phyloP scores from a whole-genome alignment of 2,329 filamentous ascomycete genomes.

The Fusarium sp. region DNA sequence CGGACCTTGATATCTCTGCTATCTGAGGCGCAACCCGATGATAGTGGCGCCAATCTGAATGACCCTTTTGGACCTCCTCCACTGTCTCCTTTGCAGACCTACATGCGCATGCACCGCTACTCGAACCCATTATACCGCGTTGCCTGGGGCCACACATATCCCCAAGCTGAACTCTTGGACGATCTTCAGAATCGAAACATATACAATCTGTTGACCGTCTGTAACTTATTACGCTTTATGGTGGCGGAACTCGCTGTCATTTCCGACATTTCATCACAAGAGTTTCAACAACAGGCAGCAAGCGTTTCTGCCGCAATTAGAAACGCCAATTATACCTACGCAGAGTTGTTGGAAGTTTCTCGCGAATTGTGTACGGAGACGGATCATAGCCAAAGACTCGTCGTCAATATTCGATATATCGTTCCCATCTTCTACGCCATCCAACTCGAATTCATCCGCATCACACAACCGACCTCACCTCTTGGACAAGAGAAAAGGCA shows the following conservation, averaged over 20 bases:
- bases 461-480: background rate
- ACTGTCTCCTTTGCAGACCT: slow-evolving; percentile 31
- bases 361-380: slow-evolving; percentile 35
- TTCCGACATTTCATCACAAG: background rate
- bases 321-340: slow-evolving; percentile 29
- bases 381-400: slow-evolving; percentile 43
- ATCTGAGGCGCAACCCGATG: background rate
- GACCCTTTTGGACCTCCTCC: background rate
- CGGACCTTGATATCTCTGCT: slow-evolving; percentile 25
- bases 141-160: slow-evolving; percentile 49
- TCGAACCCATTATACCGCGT: slow-evolving; percentile 48
- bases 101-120: slow-evolving; percentile 43
- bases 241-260: slow-evolving; percentile 42
- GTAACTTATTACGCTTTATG: slow-evolving; percentile 47
- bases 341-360: slow-evolving; percentile 42
- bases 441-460: slow-evolving; percentile 40
- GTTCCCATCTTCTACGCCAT: slow-evolving; percentile 50
- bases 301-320: slow-evolving; percentile 21
- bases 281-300: background rate
- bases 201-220: slow-evolving; percentile 45
- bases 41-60: background rate
- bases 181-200: slow-evolving; percentile 50
- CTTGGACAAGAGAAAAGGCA: background rate
- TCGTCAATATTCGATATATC: slow-evolving; percentile 49
- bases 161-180: slow-evolving; percentile 48